Base-by-base conservation (phyloP, 306 rosid species). In the Rosa persica region DNA sequence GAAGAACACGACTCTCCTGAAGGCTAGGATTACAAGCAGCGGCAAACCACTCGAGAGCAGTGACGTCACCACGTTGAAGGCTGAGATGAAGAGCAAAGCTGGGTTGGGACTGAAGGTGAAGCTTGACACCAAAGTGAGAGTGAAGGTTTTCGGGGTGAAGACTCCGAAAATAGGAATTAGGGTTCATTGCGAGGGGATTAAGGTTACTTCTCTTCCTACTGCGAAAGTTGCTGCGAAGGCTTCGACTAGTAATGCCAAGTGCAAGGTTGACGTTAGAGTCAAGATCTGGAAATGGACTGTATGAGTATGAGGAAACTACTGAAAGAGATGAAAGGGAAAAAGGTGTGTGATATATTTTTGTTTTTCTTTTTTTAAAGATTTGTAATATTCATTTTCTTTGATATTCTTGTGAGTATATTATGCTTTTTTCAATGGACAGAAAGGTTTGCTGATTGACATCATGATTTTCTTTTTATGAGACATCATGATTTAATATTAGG, bases 251-350 rank as follows among this genome's bases (percentile, higher is more conserved):
- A 79, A 82, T 13, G 89, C 91, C 1, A 85, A 89, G 79, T 95
- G 98, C 66, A 54, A 89, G 58, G 98, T 91, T 12, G 89, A 91
- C 61, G 80, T 89, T 5, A 84, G 89, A 72, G 43, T 95, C 76
- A 95, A 95, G 98, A 95, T 95, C 95, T 95, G 98, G 98, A 95
- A 93, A 70, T 95, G 98, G 98, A 91, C 95, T 3, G 42, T 95
- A 77, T 89, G 68, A 57, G 16, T 22, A 22, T 34, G 43, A 38
- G 74, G 47, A 67, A 38, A 10, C 39, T 67, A 34, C 71, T 19
- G 27, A 8, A 40, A 20, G 66, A 8, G 76, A 78, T 20, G 40
- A 65, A 77, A 54, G 65, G 43, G 55, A 5, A 65, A 58, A 77
- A 83, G 82, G 47, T 68, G 46, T 43, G 78, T 43, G 69, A 49